Evolutionary conservation across 306 rosid species (phyloP).

Genomic region (Acacia crassicarpa): DNA sequence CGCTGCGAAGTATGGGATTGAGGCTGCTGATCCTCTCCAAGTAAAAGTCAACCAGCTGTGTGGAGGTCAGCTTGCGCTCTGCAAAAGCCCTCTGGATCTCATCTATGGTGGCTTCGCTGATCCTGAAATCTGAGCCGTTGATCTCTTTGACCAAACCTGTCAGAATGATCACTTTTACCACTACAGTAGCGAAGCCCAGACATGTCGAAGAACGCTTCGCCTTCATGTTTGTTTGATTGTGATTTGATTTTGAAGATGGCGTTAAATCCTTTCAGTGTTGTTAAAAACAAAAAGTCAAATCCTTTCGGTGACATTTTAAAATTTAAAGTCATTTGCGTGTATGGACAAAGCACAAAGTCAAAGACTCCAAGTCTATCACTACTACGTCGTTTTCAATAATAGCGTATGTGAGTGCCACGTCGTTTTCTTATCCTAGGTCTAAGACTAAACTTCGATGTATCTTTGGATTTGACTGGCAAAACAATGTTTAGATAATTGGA

Average conservation of each 20-base stretch:
- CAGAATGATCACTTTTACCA: neutral
- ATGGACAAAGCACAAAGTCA: too few relatives aligned
- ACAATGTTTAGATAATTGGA: too few relatives aligned
- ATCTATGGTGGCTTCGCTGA: constrained; percentile 59
- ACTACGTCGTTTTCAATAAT: too few relatives aligned
- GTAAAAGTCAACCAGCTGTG: constrained; percentile 55
- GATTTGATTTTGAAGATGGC: neutral
- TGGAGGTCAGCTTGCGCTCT: constrained; percentile 43
- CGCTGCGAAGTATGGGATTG: constrained; percentile 58
- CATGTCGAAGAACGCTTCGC: neutral
- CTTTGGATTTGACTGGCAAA: too few relatives aligned
- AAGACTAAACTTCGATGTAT: too few relatives aligned
- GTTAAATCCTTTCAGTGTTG: neutral
- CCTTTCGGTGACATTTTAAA: neutral
- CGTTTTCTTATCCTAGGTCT: too few relatives aligned
- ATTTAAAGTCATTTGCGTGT: neutral
- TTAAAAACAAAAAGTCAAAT: too few relatives aligned
- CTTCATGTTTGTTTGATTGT: neutral
- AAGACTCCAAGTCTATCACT: too few relatives aligned
- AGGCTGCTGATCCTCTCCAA: constrained; percentile 35
- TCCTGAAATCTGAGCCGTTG: constrained; percentile 24
- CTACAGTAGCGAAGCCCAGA: neutral
- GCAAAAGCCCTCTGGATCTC: constrained; percentile 58
- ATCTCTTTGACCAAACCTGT: constrained; percentile 2
- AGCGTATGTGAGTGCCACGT: too few relatives aligned